Evolutionary conservation across 495 filamentous ascomycete species (phyloP), one percentile per base, ranked within the genome.

Genomic region (Penicillium arizonense): DNA sequence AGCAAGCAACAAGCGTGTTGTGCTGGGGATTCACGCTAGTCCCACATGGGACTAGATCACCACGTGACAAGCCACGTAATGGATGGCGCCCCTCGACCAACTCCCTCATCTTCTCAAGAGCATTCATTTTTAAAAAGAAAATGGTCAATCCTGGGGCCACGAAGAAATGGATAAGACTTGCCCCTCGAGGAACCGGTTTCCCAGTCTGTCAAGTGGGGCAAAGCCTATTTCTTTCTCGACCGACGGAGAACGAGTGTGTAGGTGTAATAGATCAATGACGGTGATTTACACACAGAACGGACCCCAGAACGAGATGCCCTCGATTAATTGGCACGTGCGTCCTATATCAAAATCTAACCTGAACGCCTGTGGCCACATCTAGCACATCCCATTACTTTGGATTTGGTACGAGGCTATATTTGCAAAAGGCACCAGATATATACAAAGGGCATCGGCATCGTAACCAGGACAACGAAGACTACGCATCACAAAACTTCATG

Each of bases 241-340:
- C 43, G 42, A 40, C 34, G 28, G 42, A 52, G 33, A 32, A 52
- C 38, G 18, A 43, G 46, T 38, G 39, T 63, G 59, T 60, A 60
- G 47, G 56, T 57, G 59, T 63, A 65, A 63, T 63, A 32, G 57
- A 65, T 65, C 56, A 42, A 61, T 57, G 63, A 61, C 61, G 60
- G 50, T 38, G 56, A 53, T 16, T 26, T 51, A 38, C 35, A 45
- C 38, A 47, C 16, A n/a, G 16, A 50, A 21, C 4, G 13, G 38
- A 13, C 37, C 12, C 48, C 48, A 43, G 12, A 52, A 53, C 21
- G 13, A 55, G 54, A 60, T 48, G 13, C 21, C 33, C 12, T 41
- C 30, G 30, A 16, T 30, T 42, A 8, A 49, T 46, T 40, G 11
- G 53, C 36, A 44, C 47, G 34, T 59, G 54, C 9, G 0, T 24